Evolutionary conservation across 805 yeast genomes (phyloP).

Genomic region (Sporopachydermia lactativora): DNA sequence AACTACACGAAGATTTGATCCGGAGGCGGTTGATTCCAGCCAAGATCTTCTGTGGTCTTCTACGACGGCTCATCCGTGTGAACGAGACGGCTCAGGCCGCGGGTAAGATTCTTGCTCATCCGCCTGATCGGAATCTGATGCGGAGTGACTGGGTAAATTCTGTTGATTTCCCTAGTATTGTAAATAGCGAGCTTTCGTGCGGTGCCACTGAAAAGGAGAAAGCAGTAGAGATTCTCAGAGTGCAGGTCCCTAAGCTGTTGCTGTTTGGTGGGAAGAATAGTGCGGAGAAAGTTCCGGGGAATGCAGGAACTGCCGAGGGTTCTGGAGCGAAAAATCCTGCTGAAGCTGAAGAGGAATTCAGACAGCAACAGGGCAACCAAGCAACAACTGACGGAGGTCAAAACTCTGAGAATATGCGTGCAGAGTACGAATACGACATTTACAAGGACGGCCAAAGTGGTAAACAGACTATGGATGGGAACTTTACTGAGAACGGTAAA

Average conservation of each 20-base stretch:
- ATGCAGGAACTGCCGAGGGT: background rate
- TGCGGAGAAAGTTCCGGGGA: background rate
- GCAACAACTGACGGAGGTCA: background rate
- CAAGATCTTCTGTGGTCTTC: constrained; percentile 34
- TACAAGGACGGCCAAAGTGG: background rate
- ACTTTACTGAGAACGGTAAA: background rate
- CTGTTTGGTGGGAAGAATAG: background rate
- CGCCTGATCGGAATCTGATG: constrained; percentile 35
- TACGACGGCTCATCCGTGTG: constrained; percentile 40
- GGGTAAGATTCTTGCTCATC: constrained; percentile 28
- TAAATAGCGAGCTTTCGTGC: constrained; percentile 39
- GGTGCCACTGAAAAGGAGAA: constrained; percentile 19
- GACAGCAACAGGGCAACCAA: too few species aligned
- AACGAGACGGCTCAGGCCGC: constrained; percentile 40
- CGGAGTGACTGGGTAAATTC: constrained; percentile 38
- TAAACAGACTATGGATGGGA: background rate
- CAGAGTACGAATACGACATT: too few species aligned
- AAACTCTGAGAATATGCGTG: background rate
- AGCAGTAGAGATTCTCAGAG: constrained; percentile 8
- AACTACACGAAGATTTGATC: constrained; percentile 37
- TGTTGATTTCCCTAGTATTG: constrained; percentile 32
- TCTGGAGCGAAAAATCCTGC: background rate
- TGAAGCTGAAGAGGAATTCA: too few species aligned
- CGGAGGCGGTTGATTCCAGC: constrained; percentile 41
- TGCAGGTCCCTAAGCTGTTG: background rate